Conservation (phyloP, 208 protist genomes). For the Crithidia fasciculata region DNA sequence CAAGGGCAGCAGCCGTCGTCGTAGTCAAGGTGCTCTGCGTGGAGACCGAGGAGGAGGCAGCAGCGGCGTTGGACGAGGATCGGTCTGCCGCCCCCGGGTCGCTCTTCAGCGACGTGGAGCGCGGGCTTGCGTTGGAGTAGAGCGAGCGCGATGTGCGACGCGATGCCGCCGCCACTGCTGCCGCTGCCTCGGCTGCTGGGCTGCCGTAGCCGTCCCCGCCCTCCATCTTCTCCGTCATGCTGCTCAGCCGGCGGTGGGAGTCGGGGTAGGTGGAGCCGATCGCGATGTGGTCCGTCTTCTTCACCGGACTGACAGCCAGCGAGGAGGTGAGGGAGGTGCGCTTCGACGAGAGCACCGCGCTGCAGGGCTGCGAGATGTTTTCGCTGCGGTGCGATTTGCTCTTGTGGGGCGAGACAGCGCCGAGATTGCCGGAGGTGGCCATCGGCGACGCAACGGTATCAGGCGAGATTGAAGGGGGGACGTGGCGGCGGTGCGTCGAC, state of each 20-base stretch:
- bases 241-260: background rate
- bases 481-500: background rate
- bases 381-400: background rate
- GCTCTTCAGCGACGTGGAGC: slow-evolving; percentile 7
- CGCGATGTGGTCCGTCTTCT: slow-evolving; percentile 3
- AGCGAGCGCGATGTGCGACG: slow-evolving; percentile 5
- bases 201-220: background rate
- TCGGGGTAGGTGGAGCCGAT: slow-evolving; percentile 9
- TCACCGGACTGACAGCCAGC: slow-evolving; percentile 2
- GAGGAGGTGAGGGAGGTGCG: slow-evolving; percentile 11
- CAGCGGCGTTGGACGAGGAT: background rate
- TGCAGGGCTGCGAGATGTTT: slow-evolving; percentile 12
- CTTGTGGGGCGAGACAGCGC: background rate
- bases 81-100: background rate
- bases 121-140: slow-evolving; percentile 13
- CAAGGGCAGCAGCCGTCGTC: background rate
- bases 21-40: background rate
- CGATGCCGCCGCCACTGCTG: background rate
- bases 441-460: background rate
- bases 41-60: background rate
- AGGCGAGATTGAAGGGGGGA: background rate
- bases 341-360: slow-evolving; percentile 11
- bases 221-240: background rate
- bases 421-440: background rate
- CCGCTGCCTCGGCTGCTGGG: background rate